Conservation (phyloP, 164 flowering plant species). For the Berberis thunbergii region DNA sequence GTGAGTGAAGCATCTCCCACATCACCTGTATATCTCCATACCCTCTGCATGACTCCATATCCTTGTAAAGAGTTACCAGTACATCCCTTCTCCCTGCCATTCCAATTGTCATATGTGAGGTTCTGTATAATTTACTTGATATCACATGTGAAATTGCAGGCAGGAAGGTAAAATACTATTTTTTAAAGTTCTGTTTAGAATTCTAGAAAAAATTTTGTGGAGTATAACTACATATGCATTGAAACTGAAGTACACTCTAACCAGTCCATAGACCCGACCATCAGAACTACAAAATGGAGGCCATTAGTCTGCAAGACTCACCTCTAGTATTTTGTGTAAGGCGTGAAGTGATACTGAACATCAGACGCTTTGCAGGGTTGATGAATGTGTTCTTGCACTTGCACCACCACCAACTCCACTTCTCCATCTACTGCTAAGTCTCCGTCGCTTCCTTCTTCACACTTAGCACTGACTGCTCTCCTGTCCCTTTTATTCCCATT, state of each 20-base stretch:
- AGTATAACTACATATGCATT: too few species aligned
- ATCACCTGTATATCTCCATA: slow-evolving; percentile 18
- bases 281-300: too few species aligned
- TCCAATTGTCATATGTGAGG: background rate
- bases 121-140: too few species aligned
- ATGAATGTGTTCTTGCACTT: slow-evolving; percentile 25
- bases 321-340: slow-evolving; percentile 25
- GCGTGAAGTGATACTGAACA: slow-evolving; percentile 21
- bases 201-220: too few species aligned
- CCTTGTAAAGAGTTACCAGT: slow-evolving; percentile 9
- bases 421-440: slow-evolving; percentile 15
- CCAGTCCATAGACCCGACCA: too few species aligned
- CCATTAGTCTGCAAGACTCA: background rate
- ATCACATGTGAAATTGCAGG: too few species aligned
- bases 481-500: slow-evolving; percentile 5
- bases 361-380: slow-evolving; percentile 18
- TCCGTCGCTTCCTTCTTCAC: background rate
- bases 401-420: slow-evolving; percentile 21
- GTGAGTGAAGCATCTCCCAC: slow-evolving; percentile 19
- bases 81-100: slow-evolving; percentile 13
- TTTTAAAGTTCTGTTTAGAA: too few species aligned
- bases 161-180: too few species aligned
- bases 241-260: too few species aligned
- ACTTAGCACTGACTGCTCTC: background rate
- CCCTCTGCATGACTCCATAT: slow-evolving; percentile 12